Conservation (phyloP, 768 basidiomycete species). For the Pulveroboletus sp. region DNA sequence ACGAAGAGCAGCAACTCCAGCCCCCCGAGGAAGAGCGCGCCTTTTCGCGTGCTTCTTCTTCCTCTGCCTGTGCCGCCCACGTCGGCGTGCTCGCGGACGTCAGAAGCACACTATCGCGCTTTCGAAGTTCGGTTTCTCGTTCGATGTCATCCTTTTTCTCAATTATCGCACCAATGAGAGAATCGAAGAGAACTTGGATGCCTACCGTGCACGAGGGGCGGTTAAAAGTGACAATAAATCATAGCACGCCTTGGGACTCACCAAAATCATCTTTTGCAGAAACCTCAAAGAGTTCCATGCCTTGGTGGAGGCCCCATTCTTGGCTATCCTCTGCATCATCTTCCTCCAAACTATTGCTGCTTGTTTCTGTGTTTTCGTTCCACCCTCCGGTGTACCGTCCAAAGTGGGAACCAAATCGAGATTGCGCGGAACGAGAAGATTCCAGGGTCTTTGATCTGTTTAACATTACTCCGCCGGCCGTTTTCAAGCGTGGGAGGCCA, state of each 20-base stretch:
- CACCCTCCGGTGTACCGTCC: constrained; percentile 48
- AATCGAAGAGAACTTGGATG: constrained; percentile 73
- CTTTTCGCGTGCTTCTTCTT: constrained; percentile 65
- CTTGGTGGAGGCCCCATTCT: constrained; percentile 76
- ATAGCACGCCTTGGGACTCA: constrained; percentile 25
- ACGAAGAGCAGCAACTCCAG: constrained; percentile 68
- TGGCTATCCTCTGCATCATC: constrained; percentile 50
- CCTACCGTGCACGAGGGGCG: constrained; percentile 41
- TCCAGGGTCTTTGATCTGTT: constrained; percentile 31
- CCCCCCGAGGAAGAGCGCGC: constrained; percentile 40
- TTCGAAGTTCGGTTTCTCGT: constrained; percentile 71
- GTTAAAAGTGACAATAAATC: constrained; percentile 10
- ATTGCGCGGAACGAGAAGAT: constrained; percentile 41
- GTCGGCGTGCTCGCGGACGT: constrained; percentile 56
- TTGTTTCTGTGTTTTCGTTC: constrained; percentile 54
- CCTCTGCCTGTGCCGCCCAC: constrained; percentile 78
- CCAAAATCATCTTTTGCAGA: constrained; percentile 86
- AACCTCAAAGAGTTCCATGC: constrained; percentile 87
- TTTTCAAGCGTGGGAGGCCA: constrained; percentile 46
- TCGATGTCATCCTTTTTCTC: constrained; percentile 74
- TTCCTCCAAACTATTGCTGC: constrained; percentile 63
- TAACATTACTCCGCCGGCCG: constrained; percentile 35
- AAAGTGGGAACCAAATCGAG: constrained; percentile 56
- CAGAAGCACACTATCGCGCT: constrained; percentile 80
- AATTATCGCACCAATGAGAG: constrained; percentile 78